Evolutionary conservation across 1,139 yeast species (phyloP).

Genomic region (Blastobotrys illinoisensis): DNA sequence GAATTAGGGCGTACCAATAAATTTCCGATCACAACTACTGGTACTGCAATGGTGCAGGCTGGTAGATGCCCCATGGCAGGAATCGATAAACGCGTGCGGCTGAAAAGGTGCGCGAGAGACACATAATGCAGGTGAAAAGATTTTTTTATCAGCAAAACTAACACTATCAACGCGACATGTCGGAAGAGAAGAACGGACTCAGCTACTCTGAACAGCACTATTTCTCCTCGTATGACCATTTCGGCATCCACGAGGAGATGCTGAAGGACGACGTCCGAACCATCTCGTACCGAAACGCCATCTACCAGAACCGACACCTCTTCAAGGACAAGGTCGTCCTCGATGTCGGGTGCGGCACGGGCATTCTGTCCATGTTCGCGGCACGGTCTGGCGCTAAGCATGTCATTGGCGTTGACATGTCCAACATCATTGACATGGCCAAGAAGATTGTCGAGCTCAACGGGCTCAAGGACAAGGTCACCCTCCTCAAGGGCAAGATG

Average conservation of each 20-base stretch:
- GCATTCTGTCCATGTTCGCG: slow-evolving; percentile 97
- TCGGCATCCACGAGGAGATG: slow-evolving; percentile 98
- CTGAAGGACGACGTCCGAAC: slow-evolving; percentile 93
- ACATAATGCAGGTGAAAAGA: not conserved
- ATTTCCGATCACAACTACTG: no score
- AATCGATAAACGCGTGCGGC: not conserved
- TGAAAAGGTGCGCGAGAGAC: not conserved
- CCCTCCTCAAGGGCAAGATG: slow-evolving; percentile 85
- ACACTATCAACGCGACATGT: not conserved
- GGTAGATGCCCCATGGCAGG: not conserved
- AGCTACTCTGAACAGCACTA: slow-evolving; percentile 73
- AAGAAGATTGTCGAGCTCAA: slow-evolving; percentile 75
- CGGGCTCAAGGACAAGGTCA: slow-evolving; percentile 82
- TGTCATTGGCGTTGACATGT: slow-evolving; percentile 96
- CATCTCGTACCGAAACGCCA: slow-evolving; percentile 85
- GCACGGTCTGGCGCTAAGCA: slow-evolving; percentile 96
- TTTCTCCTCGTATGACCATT: slow-evolving; percentile 92
- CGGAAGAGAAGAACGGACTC: slow-evolving; percentile 12
- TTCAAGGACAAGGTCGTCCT: slow-evolving; percentile 93
- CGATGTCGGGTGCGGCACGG: slow-evolving; percentile 99
- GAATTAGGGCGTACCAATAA: no score
- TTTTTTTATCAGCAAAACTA: not conserved
- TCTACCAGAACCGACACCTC: slow-evolving; percentile 80
- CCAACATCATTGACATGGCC: slow-evolving; percentile 93
- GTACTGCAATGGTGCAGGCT: no score